phyloP scores from a whole-genome alignment of 2,329 filamentous ascomycete genomes.

The Bipolaris victoriae region DNA sequence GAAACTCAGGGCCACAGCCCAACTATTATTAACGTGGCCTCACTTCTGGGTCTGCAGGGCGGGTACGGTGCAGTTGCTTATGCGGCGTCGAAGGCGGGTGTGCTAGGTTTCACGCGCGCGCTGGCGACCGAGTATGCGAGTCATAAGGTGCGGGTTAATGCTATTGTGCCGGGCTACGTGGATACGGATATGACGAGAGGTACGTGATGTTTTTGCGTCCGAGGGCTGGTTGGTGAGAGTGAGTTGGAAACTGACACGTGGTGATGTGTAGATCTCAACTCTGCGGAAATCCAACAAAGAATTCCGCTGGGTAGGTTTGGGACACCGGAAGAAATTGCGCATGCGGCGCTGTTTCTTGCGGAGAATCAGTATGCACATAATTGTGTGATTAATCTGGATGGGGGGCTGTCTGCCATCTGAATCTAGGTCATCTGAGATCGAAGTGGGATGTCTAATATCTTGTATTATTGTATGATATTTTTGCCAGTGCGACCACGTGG shows the following conservation, averaged over 20 bases:
- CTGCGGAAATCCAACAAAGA: constrained; percentile 46
- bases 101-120: constrained; percentile 73
- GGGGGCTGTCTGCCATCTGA: constrained; percentile 72
- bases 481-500: constrained; percentile 6
- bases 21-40: constrained; percentile 81
- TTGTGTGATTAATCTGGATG: constrained; percentile 84
- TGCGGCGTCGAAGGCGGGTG: constrained; percentile 79
- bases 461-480: neutral
- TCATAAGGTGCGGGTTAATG: constrained; percentile 74
- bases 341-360: constrained; percentile 78
- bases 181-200: constrained; percentile 79
- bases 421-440: neutral
- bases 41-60: constrained; percentile 72
- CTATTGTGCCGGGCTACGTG: constrained; percentile 82
- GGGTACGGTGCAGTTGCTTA: constrained; percentile 75
- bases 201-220: constrained; percentile 44
- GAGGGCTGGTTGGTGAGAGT: neutral
- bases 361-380: constrained; percentile 85
- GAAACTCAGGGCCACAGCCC: constrained; percentile 26
- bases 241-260: constrained; percentile 33
- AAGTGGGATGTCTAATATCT: neutral
- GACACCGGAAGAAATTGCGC: constrained; percentile 73
- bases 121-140: constrained; percentile 67
- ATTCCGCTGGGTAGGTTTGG: constrained; percentile 75
- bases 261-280: constrained; percentile 43